Evolutionary conservation across 2,329 filamentous ascomycete species (phyloP), one percentile per base, ranked within the genome.

Genomic region (Corynespora cassiicola): DNA sequence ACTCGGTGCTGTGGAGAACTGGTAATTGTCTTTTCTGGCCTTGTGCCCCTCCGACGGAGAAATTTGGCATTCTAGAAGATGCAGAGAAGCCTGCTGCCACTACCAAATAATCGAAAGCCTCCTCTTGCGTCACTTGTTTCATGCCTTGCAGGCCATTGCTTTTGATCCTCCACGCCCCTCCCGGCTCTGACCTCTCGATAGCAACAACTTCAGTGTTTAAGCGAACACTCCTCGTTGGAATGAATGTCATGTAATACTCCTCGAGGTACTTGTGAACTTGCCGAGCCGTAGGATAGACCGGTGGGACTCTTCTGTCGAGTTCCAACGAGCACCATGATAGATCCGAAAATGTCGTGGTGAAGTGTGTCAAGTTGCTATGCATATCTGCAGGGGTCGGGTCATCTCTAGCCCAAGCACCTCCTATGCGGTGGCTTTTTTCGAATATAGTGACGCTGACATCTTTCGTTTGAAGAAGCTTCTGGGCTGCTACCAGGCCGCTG

Each of bases 21-120:
- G 45, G 45, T 2, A 44, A 17, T 14, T 11, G 14, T 11, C 17
- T 18, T 4, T 6, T 21, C 9, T 12, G 11, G 1, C 16, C 2
- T 4, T 19, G 24, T 1, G 4, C 3, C 5, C 18, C 19, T 23
- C 15, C 12, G 7, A 19, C 14, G 5, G 23, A 12, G 24, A 8
- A 21, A 27, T 3, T 7, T 2, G 20, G 23, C n/a, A 23, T 80
- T 21, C 75, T 75, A 1, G 80, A 83, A 20, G 73, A 75, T 3
- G 85, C 82, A 61, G 90, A 90, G 69, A 86, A 90, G 0, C 88
- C 87, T 0, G 85, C 83, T 0, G 85, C 80, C 1, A 90, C 74
- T 3, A 92, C 61, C 2, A 91, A 66, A 40, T 83, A 77, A 61
- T 90, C 85, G 49, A 88, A 91, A 7, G 21, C 5, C 18, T 14